Conservation (phyloP, 768 basidiomycete species). For the Suillus variegatus region DNA sequence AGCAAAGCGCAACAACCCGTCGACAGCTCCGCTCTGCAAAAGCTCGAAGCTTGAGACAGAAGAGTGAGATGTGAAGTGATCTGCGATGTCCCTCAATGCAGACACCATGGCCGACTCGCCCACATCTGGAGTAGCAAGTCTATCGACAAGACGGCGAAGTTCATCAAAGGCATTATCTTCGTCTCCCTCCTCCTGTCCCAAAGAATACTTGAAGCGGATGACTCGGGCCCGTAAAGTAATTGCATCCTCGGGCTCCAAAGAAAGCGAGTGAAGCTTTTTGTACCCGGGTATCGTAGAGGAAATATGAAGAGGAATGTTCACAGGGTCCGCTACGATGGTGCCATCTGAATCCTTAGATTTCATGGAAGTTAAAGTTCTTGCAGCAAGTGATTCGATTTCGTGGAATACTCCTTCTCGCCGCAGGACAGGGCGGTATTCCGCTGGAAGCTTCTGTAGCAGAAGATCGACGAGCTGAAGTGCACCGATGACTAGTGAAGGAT, state of each 20-base stretch:
- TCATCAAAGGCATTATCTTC: slow-evolving; percentile 64
- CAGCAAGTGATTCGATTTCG: slow-evolving; percentile 82
- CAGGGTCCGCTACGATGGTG: slow-evolving; percentile 38
- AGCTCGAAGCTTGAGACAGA: slow-evolving; percentile 96
- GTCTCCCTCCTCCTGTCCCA: slow-evolving; percentile 53
- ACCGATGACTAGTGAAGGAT: slow-evolving; percentile 80
- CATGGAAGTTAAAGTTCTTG: slow-evolving; percentile 55
- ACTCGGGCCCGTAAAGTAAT: slow-evolving; percentile 91
- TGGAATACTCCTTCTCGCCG: slow-evolving; percentile 95
- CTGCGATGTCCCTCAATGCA: slow-evolving; percentile 73
- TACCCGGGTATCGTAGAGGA: slow-evolving; percentile 57
- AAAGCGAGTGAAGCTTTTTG: slow-evolving; percentile 68
- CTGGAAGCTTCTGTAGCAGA: slow-evolving; percentile 79
- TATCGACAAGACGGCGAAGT: slow-evolving; percentile 64
- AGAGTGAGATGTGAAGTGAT: slow-evolving; percentile 72
- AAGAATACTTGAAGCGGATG: slow-evolving; percentile 80
- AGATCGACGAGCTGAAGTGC: slow-evolving; percentile 94
- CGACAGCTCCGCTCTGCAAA: slow-evolving; percentile 90
- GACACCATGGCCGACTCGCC: slow-evolving; percentile 65
- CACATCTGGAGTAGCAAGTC: slow-evolving; percentile 54
- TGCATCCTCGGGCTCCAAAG: slow-evolving; percentile 84
- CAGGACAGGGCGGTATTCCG: slow-evolving; percentile 86
- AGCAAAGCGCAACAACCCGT: slow-evolving; percentile 80
- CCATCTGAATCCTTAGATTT: slow-evolving; percentile 49
- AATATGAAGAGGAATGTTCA: slow-evolving; percentile 31